phyloP scores from a whole-genome alignment of 2,329 filamentous ascomycete genomes.

The Pestalotiopsis sp. region DNA sequence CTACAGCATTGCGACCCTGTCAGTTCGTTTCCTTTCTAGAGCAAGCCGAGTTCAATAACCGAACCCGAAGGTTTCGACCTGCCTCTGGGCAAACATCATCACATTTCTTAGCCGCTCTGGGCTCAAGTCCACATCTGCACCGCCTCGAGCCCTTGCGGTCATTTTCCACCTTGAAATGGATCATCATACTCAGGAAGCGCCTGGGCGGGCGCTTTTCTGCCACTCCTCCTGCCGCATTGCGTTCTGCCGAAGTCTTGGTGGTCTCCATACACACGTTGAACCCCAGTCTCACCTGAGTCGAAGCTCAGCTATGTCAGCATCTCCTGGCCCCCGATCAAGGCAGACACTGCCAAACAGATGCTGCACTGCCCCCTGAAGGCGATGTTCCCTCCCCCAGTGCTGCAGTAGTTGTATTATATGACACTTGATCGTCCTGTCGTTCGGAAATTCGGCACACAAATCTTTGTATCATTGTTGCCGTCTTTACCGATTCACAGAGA shows the following conservation, averaged over 20 bases:
- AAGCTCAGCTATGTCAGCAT: conserved; percentile 3
- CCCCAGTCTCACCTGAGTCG: not conserved
- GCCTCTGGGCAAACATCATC: not conserved
- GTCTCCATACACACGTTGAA: not conserved
- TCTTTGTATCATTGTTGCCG: conserved; percentile 6
- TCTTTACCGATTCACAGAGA: not conserved
- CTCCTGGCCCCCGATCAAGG: conserved; percentile 1
- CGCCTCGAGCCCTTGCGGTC: not conserved
- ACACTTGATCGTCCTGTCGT: not conserved
- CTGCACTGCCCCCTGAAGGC: not conserved
- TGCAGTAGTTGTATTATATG: conserved; percentile 1
- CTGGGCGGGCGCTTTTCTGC: not conserved
- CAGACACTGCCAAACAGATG: not conserved
- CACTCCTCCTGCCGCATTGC: conserved; percentile 9
- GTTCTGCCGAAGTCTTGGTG: conserved; percentile 8
- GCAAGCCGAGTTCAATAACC: not conserved
- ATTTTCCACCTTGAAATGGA: not conserved
- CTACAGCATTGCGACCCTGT: not conserved
- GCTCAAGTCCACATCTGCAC: conserved; percentile 1
- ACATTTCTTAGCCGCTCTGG: not conserved
- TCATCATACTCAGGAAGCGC: not conserved
- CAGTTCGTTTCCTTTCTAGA: not conserved
- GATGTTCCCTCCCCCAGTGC: no score
- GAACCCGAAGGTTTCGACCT: not conserved
- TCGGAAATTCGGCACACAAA: conserved; percentile 9